Evolutionary conservation across 176 grass and related monocot genomes (phyloP).

Genomic region (Poa pratensis): DNA sequence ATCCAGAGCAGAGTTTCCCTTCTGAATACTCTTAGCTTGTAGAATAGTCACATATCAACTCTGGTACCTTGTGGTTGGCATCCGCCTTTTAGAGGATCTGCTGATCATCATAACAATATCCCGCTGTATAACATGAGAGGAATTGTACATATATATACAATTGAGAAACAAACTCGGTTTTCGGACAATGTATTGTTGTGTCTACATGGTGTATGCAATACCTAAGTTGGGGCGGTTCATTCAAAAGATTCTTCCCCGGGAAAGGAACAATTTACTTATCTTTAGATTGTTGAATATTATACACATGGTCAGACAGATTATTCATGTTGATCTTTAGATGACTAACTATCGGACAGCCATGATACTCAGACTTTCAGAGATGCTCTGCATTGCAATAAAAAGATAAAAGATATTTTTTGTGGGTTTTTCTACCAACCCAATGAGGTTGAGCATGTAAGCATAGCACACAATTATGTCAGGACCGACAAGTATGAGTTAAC

Average conservation of each 20-base stretch:
- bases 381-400: neutral
- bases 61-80: neutral
- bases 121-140: neutral
- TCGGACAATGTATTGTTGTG: neutral
- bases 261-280: neutral
- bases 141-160: neutral
- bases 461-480: slow-evolving; percentile 24
- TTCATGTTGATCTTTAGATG: neutral
- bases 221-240: too few relatives aligned
- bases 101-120: neutral
- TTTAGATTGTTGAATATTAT: neutral
- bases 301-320: neutral
- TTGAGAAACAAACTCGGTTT: neutral
- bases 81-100: slow-evolving; percentile 4
- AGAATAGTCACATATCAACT: neutral
- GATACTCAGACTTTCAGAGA: slow-evolving; percentile 14
- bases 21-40: slow-evolving; percentile 35
- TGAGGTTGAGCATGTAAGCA: slow-evolving; percentile 27
- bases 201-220: neutral
- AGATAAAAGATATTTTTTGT: too few relatives aligned
- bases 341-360: neutral
- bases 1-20: slow-evolving; percentile 40
- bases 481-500: slow-evolving; percentile 6
- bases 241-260: neutral
- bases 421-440: neutral